Evolutionary conservation across 305 asterid species (phyloP).

Genomic region (Fraxinus albicans): DNA sequence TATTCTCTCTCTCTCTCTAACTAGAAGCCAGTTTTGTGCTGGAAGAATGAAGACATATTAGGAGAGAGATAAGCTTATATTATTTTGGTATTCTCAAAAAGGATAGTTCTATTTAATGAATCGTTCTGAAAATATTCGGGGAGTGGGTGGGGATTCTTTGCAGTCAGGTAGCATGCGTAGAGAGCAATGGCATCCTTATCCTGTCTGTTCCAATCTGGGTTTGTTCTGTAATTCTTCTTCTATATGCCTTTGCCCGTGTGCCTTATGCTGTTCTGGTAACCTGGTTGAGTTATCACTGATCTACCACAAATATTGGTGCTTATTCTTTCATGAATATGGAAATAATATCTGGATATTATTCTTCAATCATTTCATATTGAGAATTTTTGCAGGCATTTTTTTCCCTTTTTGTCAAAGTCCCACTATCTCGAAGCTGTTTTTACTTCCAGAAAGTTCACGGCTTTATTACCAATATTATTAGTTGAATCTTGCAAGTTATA

Average conservation of each 20-base stretch:
- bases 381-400: background rate
- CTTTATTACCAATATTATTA: background rate
- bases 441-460: background rate
- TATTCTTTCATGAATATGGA: background rate
- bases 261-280: background rate
- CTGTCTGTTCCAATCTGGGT: slow-evolving; percentile 1
- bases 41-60: background rate
- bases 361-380: background rate
- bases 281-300: background rate
- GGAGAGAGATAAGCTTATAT: background rate
- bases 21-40: background rate
- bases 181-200: background rate
- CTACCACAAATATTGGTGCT: background rate
- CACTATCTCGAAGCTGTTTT: background rate
- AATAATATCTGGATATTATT: background rate
- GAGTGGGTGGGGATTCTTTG: background rate
- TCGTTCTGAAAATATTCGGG: background rate
- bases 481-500: background rate
- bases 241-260: background rate
- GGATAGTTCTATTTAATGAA: too few species aligned
- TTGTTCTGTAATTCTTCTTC: background rate
- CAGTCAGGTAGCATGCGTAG: background rate
- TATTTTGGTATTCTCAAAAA: background rate
- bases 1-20: slow-evolving; percentile 5
- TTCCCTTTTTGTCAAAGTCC: background rate